phyloP scores from a whole-genome alignment of 2,329 filamentous ascomycete genomes.

The Didymella sp. region DNA sequence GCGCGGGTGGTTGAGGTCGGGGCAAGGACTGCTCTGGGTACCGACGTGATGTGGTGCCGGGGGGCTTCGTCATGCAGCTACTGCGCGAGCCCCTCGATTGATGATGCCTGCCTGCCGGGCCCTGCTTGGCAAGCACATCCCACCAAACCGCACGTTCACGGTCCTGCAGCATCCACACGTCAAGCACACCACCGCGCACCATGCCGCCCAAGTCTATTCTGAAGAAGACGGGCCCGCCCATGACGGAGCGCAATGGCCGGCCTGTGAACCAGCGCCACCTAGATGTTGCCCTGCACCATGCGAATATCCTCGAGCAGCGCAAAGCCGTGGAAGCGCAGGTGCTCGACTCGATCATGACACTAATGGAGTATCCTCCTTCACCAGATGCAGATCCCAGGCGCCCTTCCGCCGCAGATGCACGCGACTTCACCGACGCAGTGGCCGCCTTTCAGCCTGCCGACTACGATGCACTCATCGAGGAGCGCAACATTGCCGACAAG shows the following conservation, averaged over 20 bases:
- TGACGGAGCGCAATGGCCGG: slow-evolving; percentile 32
- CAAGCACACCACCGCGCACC: not conserved
- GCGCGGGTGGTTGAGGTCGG: slow-evolving; percentile 17
- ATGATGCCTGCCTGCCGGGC: slow-evolving; percentile 8
- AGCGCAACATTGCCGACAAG: slow-evolving; percentile 81
- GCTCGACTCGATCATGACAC: slow-evolving; percentile 71
- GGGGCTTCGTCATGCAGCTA: slow-evolving; percentile 15
- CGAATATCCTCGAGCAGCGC: slow-evolving; percentile 79
- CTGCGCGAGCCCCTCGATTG: not conserved
- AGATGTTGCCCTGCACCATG: slow-evolving; percentile 82
- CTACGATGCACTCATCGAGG: slow-evolving; percentile 86
- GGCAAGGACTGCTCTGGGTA: slow-evolving; percentile 22
- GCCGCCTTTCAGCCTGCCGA: slow-evolving; percentile 82
- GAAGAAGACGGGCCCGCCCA: slow-evolving; percentile 47
- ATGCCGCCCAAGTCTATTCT: slow-evolving; percentile 57
- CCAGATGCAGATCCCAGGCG: slow-evolving; percentile 59
- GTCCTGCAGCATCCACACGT: not conserved
- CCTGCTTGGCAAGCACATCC: not conserved
- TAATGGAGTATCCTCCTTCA: slow-evolving; percentile 69
- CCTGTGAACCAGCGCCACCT: slow-evolving; percentile 52
- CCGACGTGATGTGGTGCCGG: slow-evolving; percentile 20
- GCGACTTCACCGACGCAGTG: slow-evolving; percentile 70
- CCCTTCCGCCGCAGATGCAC: slow-evolving; percentile 65
- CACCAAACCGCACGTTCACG: not conserved
- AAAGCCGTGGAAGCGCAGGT: slow-evolving; percentile 80